These are phyloP conservation scores for Sarocladiaceae sp. DNA, from an alignment of 2,329 filamentous ascomycete species.

Conservation along the genomic window DNA sequence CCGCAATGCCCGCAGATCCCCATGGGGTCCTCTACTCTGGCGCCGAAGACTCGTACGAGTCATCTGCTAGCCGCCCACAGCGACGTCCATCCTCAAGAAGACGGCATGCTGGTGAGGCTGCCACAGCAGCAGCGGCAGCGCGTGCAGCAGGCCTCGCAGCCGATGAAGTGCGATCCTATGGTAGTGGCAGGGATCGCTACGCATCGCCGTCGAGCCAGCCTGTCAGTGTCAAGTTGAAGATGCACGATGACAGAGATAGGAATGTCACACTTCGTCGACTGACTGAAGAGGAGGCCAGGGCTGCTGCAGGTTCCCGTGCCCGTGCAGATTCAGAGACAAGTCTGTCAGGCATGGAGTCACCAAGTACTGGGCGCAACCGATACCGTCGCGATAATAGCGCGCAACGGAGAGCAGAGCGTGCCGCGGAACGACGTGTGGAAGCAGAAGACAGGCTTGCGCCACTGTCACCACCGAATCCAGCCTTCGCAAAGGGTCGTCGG, in stretches of 20 bases:
- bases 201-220: constrained; percentile 40
- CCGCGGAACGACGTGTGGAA: constrained; percentile 41
- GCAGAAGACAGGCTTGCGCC: constrained; percentile 33
- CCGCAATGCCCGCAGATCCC: constrained; percentile 49
- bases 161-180: constrained; percentile 36
- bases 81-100: constrained; percentile 42
- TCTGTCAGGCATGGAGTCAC: constrained; percentile 52
- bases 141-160: constrained; percentile 44
- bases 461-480: constrained; percentile 51
- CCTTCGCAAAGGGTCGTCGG: constrained; percentile 48
- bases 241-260: constrained; percentile 56
- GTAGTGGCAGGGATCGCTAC: constrained; percentile 31
- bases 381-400: constrained; percentile 48
- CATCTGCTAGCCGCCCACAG: constrained; percentile 31
- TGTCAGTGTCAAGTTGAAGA: constrained; percentile 55
- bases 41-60: constrained; percentile 24
- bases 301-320: constrained; percentile 32
- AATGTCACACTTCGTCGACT: constrained; percentile 59
- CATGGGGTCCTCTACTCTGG: constrained; percentile 35
- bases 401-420: constrained; percentile 32
- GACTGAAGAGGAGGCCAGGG: constrained; percentile 55
- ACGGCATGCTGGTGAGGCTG: constrained; percentile 39
- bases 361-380: constrained; percentile 37
- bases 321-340: constrained; percentile 52
- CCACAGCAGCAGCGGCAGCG: constrained; percentile 43